Conservation (phyloP, 2,329 filamentous ascomycete species). For the Cladosporium velox region DNA sequence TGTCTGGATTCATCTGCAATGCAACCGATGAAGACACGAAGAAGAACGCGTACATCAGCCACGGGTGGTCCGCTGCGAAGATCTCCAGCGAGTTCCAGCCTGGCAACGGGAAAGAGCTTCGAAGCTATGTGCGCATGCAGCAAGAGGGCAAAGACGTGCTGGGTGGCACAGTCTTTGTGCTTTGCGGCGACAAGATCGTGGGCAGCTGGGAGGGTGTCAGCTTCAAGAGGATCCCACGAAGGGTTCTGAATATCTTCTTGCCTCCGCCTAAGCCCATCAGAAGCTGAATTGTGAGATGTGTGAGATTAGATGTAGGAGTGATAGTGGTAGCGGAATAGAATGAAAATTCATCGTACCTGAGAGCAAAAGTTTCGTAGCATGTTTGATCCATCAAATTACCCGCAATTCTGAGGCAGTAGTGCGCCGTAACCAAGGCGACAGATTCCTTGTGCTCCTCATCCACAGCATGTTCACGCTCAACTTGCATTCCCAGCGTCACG, state of each 20-base stretch:
- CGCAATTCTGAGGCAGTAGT: background rate
- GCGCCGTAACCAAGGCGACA: background rate
- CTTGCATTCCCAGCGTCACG: background rate
- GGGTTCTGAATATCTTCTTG: slow-evolving; percentile 63
- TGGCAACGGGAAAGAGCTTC: slow-evolving; percentile 19
- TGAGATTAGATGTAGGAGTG: too few species aligned
- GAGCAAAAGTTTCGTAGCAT: background rate
- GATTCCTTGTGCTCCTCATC: background rate
- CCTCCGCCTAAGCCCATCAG: slow-evolving; percentile 53
- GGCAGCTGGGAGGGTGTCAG: slow-evolving; percentile 36
- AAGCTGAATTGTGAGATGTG: too few species aligned
- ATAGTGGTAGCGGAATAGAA: background rate
- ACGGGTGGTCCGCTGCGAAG: slow-evolving; percentile 40
- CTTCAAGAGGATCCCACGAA: slow-evolving; percentile 59
- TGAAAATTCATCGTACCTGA: background rate
- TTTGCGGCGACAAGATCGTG: slow-evolving; percentile 37
- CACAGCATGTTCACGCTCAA: background rate
- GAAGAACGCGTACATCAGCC: slow-evolving; percentile 39
- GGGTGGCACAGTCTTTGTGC: slow-evolving; percentile 34
- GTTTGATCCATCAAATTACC: background rate
- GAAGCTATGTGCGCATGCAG: slow-evolving; percentile 40
- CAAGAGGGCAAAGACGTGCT: slow-evolving; percentile 30
- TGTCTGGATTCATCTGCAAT: slow-evolving; percentile 44
- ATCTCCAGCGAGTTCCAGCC: slow-evolving; percentile 29
- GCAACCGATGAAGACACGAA: slow-evolving; percentile 34